These are phyloP conservation scores for Kwoniella europaea DNA, from an alignment of 768 basidiomycete species.

Conservation along the genomic window DNA sequence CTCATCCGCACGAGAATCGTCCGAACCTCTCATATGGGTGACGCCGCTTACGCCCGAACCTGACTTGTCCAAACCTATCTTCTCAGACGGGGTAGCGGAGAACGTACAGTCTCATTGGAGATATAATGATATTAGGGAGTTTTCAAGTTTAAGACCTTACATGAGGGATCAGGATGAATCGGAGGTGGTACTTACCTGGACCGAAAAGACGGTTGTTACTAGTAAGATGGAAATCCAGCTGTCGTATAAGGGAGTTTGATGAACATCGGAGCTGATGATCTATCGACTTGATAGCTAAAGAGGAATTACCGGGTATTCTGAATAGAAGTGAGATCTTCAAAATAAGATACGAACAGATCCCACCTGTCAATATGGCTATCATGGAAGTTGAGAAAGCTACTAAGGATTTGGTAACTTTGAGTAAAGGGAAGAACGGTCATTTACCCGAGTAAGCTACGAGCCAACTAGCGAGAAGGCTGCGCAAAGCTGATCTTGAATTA, in stretches of 20 bases:
- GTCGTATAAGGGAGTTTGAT: background rate
- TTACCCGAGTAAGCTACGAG: constrained; percentile 34
- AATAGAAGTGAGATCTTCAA: constrained; percentile 83
- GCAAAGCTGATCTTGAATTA: constrained; percentile 4
- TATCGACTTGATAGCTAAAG: constrained; percentile 33
- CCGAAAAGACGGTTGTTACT: constrained; percentile 72
- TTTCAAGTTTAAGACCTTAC: constrained; percentile 75
- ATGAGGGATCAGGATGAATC: constrained; percentile 67
- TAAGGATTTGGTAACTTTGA: constrained; percentile 53
- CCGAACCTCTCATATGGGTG: constrained; percentile 85
- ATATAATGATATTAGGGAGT: constrained; percentile 81
- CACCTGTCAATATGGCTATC: constrained; percentile 82
- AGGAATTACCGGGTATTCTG: constrained; percentile 73
- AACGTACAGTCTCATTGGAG: constrained; percentile 85
- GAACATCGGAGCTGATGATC: constrained; percentile 33
- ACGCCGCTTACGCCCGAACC: constrained; percentile 84
- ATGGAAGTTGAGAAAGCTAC: constrained; percentile 80
- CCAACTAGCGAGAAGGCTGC: background rate
- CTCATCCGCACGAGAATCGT: constrained; percentile 77
- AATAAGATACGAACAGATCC: constrained; percentile 73
- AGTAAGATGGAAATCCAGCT: constrained; percentile 31
- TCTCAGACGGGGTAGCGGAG: constrained; percentile 80
- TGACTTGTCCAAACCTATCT: constrained; percentile 74
- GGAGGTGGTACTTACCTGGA: constrained; percentile 63
- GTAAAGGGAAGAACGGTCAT: constrained; percentile 20